Conservation (phyloP, 371 early-diverging fungal species). For the Cokeromyces recurvatus region DNA sequence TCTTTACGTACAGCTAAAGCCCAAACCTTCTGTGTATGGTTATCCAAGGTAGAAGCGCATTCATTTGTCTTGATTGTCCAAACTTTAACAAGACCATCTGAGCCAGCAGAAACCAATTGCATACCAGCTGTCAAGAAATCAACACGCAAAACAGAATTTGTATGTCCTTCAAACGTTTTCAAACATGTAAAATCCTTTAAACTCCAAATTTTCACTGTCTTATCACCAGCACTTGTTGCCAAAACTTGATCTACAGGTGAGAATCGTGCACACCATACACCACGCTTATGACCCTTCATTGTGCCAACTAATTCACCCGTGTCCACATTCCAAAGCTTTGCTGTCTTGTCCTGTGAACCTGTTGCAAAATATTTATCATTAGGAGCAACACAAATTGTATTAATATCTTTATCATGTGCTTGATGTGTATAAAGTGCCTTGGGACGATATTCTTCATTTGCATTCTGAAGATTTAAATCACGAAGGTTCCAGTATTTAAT, state of each 20-base stretch:
- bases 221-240: constrained; percentile 90
- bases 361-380: constrained; percentile 93
- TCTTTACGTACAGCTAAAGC: constrained; percentile 72
- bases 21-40: constrained; percentile 95
- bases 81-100: constrained; percentile 92
- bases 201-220: constrained; percentile 93
- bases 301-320: constrained; percentile 81
- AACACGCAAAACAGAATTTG: constrained; percentile 86
- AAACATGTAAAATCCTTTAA: constrained; percentile 83
- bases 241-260: constrained; percentile 89
- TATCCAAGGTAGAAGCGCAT: constrained; percentile 87
- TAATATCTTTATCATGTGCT: constrained; percentile 98
- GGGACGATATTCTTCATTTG: constrained; percentile 42
- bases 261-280: constrained; percentile 91
- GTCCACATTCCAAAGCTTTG: constrained; percentile 88
- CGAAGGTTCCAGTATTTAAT: constrained; percentile 89
- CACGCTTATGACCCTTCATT: constrained; percentile 92
- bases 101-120: constrained; percentile 83
- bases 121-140: constrained; percentile 82
- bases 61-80: constrained; percentile 91
- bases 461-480: constrained; percentile 40
- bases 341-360: constrained; percentile 96
- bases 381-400: constrained; percentile 87
- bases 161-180: constrained; percentile 95
- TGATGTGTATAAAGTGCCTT: constrained; percentile 82